Percentiles rank a stretch among this genome's conserved stretches.
Evolutionary conservation across 768 basidiomycete genomes (phyloP).

Genomic region (Podaxis pistillaris): DNA sequence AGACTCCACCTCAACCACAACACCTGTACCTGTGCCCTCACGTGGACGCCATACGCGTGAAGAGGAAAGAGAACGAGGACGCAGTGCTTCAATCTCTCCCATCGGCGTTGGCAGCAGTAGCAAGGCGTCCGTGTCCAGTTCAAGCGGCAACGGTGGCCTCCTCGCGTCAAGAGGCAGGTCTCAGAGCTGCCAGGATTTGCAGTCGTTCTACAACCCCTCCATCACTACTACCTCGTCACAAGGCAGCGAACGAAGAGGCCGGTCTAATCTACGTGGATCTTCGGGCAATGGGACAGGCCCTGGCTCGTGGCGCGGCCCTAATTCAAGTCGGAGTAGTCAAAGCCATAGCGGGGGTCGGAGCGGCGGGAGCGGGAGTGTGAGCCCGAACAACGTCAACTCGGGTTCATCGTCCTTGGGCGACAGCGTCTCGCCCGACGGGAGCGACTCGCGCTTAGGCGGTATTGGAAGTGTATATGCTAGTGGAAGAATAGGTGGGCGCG

Average conservation of each 20-base stretch:
- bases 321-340: constrained; percentile 14
- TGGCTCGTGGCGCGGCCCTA: constrained; percentile 13
- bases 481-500: constrained; percentile 32
- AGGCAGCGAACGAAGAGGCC: constrained; percentile 13
- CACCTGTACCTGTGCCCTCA: neutral
- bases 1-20: neutral
- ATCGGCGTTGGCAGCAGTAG: neutral
- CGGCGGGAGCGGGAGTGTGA: constrained; percentile 21
- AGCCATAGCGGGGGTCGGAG: constrained; percentile 16
- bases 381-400: constrained; percentile 55
- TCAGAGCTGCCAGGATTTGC: constrained; percentile 9
- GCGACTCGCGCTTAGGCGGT: constrained; percentile 20
- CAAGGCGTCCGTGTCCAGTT: neutral
- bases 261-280: constrained; percentile 2
- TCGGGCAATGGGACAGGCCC: constrained; percentile 4
- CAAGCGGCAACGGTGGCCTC: neutral
- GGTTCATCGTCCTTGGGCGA: constrained; percentile 30
- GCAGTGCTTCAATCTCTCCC: constrained; percentile 6
- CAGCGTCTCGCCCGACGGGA: constrained; percentile 38
- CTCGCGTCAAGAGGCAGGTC: constrained; percentile 8
- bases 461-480: constrained; percentile 25
- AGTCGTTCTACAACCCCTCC: neutral
- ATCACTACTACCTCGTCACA: neutral
- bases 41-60: neutral
- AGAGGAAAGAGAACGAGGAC: neutral